A percentile compares a stretch with the other conserved stretches of the same genome.
Evolutionary conservation across 1,139 yeast species (phyloP).

Genomic region (Wickerhamomyces sp.): DNA sequence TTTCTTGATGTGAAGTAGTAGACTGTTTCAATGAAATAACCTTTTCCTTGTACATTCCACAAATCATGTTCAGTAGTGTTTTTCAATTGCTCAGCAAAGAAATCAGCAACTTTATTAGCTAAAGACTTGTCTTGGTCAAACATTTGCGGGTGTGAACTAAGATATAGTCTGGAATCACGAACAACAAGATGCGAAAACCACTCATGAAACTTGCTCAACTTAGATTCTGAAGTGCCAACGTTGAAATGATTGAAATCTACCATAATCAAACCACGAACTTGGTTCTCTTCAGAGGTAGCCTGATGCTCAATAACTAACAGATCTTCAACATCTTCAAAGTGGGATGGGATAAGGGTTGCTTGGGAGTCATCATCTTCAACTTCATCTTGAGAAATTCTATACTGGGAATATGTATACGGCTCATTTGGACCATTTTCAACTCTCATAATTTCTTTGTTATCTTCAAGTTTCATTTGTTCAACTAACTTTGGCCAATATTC

Average conservation of each 20-base stretch:
- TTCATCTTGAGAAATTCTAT: background rate
- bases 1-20: slow-evolving; percentile 46
- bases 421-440: background rate
- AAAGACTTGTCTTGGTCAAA: slow-evolving; percentile 15
- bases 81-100: slow-evolving; percentile 42
- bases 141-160: slow-evolving; percentile 15
- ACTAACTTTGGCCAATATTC: slow-evolving; percentile 25
- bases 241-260: slow-evolving; percentile 17
- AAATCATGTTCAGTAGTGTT: slow-evolving; percentile 43
- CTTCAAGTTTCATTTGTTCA: slow-evolving; percentile 3
- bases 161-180: slow-evolving; percentile 27
- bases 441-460: background rate
- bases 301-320: slow-evolving; percentile 28
- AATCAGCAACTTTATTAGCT: slow-evolving; percentile 29
- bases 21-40: slow-evolving; percentile 36
- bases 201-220: slow-evolving; percentile 26
- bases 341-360: slow-evolving; percentile 5
- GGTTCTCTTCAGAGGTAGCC: slow-evolving; percentile 23
- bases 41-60: slow-evolving; percentile 45
- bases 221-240: slow-evolving; percentile 13
- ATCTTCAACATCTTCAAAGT: slow-evolving; percentile 7
- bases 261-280: slow-evolving; percentile 30
- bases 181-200: slow-evolving; percentile 34
- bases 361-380: background rate
- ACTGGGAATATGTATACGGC: background rate